phyloP scores from a whole-genome alignment of 495 filamentous ascomycete genomes.

The Aspergillus hancockii region DNA sequence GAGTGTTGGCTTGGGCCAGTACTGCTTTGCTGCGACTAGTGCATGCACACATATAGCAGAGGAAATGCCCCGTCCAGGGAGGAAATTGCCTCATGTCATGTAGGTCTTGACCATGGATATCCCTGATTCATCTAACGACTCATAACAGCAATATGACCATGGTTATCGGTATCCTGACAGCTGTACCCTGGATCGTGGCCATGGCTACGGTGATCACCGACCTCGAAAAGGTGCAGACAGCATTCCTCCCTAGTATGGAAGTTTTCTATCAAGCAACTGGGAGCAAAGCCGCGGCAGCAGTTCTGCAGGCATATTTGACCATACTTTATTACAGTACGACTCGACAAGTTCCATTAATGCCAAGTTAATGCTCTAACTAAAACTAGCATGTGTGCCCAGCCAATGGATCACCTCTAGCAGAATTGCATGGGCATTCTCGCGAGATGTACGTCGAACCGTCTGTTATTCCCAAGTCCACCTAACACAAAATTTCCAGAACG shows the following conservation, averaged over 20 bases:
- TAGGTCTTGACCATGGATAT: slow-evolving; percentile 4
- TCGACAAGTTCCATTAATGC: too few species aligned
- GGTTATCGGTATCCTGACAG: slow-evolving; percentile 27
- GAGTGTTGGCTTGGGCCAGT: slow-evolving; percentile 25
- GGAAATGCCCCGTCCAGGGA: slow-evolving; percentile 28
- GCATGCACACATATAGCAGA: slow-evolving; percentile 27
- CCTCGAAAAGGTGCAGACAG: slow-evolving; percentile 29
- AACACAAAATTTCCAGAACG: slow-evolving; percentile 14
- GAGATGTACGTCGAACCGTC: slow-evolving; percentile 20
- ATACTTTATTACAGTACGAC: slow-evolving; percentile 33
- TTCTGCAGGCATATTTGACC: slow-evolving; percentile 30
- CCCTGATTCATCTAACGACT: background rate
- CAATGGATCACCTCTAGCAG: slow-evolving; percentile 28
- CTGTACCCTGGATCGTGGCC: slow-evolving; percentile 30
- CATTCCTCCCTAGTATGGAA: slow-evolving; percentile 29
- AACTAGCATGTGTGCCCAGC: slow-evolving; percentile 16
- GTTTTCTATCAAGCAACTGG: slow-evolving; percentile 33
- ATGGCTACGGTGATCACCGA: slow-evolving; percentile 30
- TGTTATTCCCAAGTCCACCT: background rate
- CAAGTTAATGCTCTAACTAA: too few species aligned
- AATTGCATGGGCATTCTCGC: slow-evolving; percentile 25
- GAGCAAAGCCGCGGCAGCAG: slow-evolving; percentile 24
- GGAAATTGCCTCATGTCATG: slow-evolving; percentile 28
- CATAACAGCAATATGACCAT: slow-evolving; percentile 23
- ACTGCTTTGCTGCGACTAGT: slow-evolving; percentile 16